Conservation (phyloP, 1,139 yeast genomes). For the Saccharomyces hybrid region DNA sequence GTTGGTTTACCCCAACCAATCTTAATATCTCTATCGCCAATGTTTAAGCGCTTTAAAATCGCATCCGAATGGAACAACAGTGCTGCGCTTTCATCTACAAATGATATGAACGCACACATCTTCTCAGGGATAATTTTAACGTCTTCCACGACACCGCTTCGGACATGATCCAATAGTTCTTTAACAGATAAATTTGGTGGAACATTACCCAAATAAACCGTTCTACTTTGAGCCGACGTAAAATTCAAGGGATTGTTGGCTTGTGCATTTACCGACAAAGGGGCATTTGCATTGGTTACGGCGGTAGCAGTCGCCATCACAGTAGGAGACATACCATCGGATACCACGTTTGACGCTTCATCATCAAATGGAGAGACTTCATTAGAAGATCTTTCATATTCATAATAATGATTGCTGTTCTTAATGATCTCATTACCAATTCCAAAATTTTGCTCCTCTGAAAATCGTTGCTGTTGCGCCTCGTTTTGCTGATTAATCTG, state of each 20-base stretch:
- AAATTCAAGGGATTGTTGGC: slow-evolving; percentile 28
- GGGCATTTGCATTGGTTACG: slow-evolving; percentile 21
- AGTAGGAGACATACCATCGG: slow-evolving; percentile 4
- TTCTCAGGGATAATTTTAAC: slow-evolving; percentile 47
- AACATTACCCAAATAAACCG: slow-evolving; percentile 85
- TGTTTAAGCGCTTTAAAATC: slow-evolving; percentile 41
- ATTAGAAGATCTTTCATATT: neutral
- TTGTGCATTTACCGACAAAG: slow-evolving; percentile 17
- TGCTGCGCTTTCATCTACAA: slow-evolving; percentile 48
- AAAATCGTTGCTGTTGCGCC: neutral
- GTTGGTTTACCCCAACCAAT: slow-evolving; percentile 79
- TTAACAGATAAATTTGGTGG: slow-evolving; percentile 77
- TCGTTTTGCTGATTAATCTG: neutral
- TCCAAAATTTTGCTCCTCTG: neutral
- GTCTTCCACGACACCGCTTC: slow-evolving; percentile 84
- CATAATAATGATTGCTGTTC: neutral
- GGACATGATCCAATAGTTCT: slow-evolving; percentile 79
- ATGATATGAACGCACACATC: slow-evolving; percentile 46
- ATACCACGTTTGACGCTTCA: slow-evolving; percentile 1
- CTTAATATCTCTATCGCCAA: slow-evolving; percentile 47
- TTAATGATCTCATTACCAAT: neutral
- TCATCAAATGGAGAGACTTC: neutral
- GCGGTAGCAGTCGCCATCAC: slow-evolving; percentile 13
- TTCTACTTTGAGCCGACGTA: slow-evolving; percentile 60
- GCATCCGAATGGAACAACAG: slow-evolving; percentile 55